Conservation (phyloP, 345 rosid genomes). For the Physaria fendleri region DNA sequence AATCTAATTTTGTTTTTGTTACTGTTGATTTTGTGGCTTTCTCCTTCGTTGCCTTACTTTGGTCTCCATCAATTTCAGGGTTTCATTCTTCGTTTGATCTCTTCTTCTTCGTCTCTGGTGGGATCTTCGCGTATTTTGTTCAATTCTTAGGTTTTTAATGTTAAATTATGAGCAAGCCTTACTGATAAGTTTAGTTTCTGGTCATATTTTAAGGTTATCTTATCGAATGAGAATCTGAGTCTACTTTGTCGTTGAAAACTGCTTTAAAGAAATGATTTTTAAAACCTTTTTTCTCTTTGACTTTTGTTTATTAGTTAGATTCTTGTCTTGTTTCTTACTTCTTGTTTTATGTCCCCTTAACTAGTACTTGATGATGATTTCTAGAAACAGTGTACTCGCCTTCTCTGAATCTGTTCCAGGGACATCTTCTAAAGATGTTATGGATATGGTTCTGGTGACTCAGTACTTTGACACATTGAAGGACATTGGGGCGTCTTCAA, state of each 20-base stretch:
- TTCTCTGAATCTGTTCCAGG: slow-evolving; percentile 62
- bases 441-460: no score
- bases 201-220: not conserved
- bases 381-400: slow-evolving; percentile 56
- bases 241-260: not conserved
- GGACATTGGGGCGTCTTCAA: no score
- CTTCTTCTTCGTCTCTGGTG: not conserved
- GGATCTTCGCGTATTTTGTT: not conserved
- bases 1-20: not conserved
- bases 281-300: not conserved
- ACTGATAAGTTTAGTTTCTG: not conserved
- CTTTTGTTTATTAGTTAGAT: not conserved
- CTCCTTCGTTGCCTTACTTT: not conserved
- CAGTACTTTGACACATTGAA: no score
- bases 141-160: not conserved
- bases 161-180: not conserved
- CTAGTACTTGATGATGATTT: not conserved
- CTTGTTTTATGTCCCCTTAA: not conserved
- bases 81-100: not conserved
- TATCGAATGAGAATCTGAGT: slow-evolving; percentile 13
- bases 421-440: no score
- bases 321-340: slow-evolving; percentile 7
- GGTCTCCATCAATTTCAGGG: slow-evolving; percentile 4
- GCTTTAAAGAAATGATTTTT: no score
- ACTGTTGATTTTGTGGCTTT: not conserved